Conservation (phyloP, 805 yeast species). For the Wickerhamomyces pijperi region DNA sequence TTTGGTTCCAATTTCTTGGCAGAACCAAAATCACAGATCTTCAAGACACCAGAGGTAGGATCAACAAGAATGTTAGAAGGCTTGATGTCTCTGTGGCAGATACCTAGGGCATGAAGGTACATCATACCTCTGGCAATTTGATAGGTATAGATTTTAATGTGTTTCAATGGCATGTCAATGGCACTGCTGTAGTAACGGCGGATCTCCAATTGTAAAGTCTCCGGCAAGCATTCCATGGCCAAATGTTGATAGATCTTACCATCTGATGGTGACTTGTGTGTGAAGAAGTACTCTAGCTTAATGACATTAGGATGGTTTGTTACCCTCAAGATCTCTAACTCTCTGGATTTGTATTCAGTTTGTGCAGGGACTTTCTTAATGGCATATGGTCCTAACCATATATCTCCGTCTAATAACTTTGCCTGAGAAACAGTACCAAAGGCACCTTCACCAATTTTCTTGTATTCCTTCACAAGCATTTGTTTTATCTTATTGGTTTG, state of each 20-base stretch:
- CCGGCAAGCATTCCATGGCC: slow-evolving; percentile 84
- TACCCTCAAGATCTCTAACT: slow-evolving; percentile 61
- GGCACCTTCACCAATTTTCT: slow-evolving; percentile 77
- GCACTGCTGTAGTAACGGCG: slow-evolving; percentile 53
- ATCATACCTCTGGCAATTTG: slow-evolving; percentile 79
- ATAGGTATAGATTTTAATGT: slow-evolving; percentile 65
- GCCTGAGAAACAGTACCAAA: slow-evolving; percentile 82
- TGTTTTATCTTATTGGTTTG: slow-evolving; percentile 38
- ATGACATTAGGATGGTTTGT: slow-evolving; percentile 78
- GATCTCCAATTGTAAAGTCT: slow-evolving; percentile 66
- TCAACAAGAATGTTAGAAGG: slow-evolving; percentile 76
- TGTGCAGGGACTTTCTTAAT: slow-evolving; percentile 81
- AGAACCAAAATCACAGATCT: slow-evolving; percentile 79
- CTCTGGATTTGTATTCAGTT: slow-evolving; percentile 77
- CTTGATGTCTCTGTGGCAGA: slow-evolving; percentile 76
- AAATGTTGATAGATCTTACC: slow-evolving; percentile 64
- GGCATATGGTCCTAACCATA: slow-evolving; percentile 74
- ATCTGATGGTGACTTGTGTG: slow-evolving; percentile 52
- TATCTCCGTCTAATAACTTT: slow-evolving; percentile 30
- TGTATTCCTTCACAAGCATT: slow-evolving; percentile 63
- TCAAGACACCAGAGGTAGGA: slow-evolving; percentile 52
- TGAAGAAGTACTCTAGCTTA: slow-evolving; percentile 56
- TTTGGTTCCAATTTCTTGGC: slow-evolving; percentile 70
- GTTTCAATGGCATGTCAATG: slow-evolving; percentile 56
- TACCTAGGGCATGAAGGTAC: slow-evolving; percentile 68